Evolutionary conservation across 176 grass and related monocot species (phyloP).

Genomic region (Lolium perenne): DNA sequence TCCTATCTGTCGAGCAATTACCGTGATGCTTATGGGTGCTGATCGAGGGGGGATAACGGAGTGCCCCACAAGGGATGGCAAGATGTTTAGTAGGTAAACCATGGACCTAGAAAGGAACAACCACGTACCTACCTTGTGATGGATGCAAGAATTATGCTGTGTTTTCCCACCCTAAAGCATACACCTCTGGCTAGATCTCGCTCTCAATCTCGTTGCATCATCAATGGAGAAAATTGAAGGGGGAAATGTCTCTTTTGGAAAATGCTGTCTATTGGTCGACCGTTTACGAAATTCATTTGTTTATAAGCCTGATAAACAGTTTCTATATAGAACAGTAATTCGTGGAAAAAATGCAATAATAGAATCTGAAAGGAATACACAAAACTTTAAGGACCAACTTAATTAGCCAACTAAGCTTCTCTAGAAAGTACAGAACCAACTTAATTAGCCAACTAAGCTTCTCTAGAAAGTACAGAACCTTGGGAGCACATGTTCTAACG

Average conservation of each 20-base stretch:
- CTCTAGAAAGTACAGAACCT: not conserved
- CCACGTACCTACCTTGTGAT: constrained; percentile 62
- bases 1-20: constrained; percentile 12
- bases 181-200: constrained; percentile 37
- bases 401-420: not conserved
- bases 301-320: not conserved
- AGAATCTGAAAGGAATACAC: not conserved
- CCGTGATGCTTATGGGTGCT: constrained; percentile 17
- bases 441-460: not conserved
- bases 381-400: not conserved
- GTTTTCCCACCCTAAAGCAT: constrained; percentile 57
- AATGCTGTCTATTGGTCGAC: not conserved
- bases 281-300: not conserved
- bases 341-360: not conserved
- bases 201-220: constrained; percentile 55
- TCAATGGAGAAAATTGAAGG: constrained; percentile 24
- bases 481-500: not conserved
- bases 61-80: constrained; percentile 66
- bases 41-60: constrained; percentile 5
- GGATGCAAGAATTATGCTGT: constrained; percentile 46
- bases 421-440: not conserved
- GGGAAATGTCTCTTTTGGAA: constrained; percentile 12
- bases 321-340: not conserved
- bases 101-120: constrained; percentile 82
- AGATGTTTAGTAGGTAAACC: constrained; percentile 90